Percentiles rank a stretch among this genome's conserved stretches.
These are phyloP conservation scores for Cutaneotrichosporon sp. DNA, from an alignment of 1,284 basidiomycete species.

Conservation along the genomic window DNA sequence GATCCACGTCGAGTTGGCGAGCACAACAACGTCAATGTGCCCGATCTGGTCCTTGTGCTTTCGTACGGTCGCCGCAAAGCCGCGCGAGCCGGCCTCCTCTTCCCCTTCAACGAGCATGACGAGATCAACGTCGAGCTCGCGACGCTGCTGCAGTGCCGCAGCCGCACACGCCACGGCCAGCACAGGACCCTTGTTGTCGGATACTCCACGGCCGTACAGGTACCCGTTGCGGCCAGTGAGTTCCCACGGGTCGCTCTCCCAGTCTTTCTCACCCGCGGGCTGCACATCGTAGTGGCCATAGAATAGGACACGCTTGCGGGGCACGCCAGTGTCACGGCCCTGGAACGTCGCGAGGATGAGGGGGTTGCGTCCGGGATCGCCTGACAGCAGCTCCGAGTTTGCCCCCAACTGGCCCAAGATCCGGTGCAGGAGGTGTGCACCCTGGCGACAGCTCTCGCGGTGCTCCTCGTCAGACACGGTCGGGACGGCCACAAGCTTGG, in stretches of 20 bases:
- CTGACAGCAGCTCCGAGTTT: constrained; percentile 56
- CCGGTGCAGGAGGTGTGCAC: constrained; percentile 82
- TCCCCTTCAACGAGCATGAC: constrained; percentile 93
- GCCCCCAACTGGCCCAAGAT: constrained; percentile 81
- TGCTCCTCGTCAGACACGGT: constrained; percentile 71
- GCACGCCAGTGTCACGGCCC: constrained; percentile 53
- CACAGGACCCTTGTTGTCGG: constrained; percentile 90
- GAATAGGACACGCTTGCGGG: constrained; percentile 66
- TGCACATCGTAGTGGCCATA: constrained; percentile 95
- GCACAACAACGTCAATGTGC: constrained; percentile 74
- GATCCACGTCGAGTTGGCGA: constrained; percentile 93
- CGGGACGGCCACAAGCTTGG: constrained; percentile 79
- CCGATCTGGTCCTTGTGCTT: constrained; percentile 75
- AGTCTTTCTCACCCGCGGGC: constrained; percentile 64
- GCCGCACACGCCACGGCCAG: constrained; percentile 86
- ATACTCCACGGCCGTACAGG: constrained; percentile 86
- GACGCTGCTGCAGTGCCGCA: constrained; percentile 65
- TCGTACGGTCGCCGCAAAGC: constrained; percentile 71
- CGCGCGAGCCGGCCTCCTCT: constrained; percentile 85
- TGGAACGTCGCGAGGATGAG: constrained; percentile 79
- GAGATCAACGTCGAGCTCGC: constrained; percentile 76
- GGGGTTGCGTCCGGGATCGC: constrained; percentile 64
- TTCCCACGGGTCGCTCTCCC: constrained; percentile 80
- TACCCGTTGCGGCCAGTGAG: constrained; percentile 79
- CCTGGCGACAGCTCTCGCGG: constrained; percentile 77